Evolutionary conservation across 495 filamentous ascomycete genomes (phyloP).

Genomic region (Hypoxylon fragiforme): DNA sequence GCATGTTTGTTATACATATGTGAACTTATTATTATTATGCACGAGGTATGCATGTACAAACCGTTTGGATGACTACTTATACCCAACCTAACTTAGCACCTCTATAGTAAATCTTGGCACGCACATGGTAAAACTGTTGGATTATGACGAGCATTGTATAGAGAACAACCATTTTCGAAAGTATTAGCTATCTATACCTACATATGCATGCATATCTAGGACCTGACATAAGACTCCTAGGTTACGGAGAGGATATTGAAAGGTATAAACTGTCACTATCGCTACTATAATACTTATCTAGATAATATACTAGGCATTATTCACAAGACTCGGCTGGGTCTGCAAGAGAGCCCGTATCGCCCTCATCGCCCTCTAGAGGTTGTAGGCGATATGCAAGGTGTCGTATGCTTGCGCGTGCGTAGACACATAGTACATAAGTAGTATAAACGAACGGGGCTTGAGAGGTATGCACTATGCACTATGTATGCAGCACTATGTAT

Average conservation of each 20-base stretch:
- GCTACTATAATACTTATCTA: constrained; percentile 11
- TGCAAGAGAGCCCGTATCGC: constrained; percentile 34
- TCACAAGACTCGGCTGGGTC: constrained; percentile 17
- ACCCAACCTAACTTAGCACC: too few species aligned
- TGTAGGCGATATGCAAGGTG: constrained; percentile 38
- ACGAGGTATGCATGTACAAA: constrained; percentile 2
- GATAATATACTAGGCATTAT: background rate
- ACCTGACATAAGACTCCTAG: background rate
- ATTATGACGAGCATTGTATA: constrained; percentile 20
- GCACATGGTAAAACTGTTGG: constrained; percentile 9
- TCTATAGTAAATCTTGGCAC: constrained; percentile 6
- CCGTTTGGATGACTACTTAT: background rate
- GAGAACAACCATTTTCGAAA: background rate
- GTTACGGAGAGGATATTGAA: background rate
- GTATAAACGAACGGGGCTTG: constrained; percentile 31
- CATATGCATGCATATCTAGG: background rate
- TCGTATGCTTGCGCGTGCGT: constrained; percentile 32
- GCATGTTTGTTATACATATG: constrained; percentile 6
- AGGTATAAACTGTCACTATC: background rate
- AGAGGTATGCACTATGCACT: constrained; percentile 26
- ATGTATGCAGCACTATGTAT: constrained; percentile 6
- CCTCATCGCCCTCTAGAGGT: constrained; percentile 20
- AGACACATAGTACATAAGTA: background rate
- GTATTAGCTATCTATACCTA: background rate
- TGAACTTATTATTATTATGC: background rate